Percentiles rank a stretch among this genome's conserved stretches.
phyloP scores from a whole-genome alignment of 2,329 filamentous ascomycete species.

The Epichloe festucae region DNA sequence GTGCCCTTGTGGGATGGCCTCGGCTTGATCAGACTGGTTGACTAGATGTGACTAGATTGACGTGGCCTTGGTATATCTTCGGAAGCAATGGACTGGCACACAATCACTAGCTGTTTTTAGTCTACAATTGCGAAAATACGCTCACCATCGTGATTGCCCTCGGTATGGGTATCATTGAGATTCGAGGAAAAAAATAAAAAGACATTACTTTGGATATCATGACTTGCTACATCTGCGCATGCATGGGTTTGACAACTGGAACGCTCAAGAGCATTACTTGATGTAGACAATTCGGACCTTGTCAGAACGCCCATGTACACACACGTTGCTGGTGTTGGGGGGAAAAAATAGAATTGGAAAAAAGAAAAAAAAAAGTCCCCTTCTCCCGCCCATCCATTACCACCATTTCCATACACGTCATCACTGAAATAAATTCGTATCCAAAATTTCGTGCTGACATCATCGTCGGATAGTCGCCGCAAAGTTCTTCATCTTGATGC shows the following conservation, averaged over 20 bases:
- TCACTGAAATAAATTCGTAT: no score
- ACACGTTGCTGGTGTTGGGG: no score
- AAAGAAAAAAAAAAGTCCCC: no score
- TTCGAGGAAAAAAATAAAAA: background rate
- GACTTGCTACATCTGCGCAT: background rate
- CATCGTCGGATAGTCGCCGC: background rate
- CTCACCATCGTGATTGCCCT: no score
- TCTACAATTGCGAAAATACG: no score
- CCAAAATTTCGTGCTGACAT: background rate
- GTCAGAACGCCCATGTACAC: no score
- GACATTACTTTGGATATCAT: background rate
- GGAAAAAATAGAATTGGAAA: no score
- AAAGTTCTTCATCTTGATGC: background rate
- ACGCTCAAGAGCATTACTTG: no score
- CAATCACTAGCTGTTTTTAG: no score
- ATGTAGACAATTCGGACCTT: no score
- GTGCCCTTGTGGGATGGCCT: slow-evolving; percentile 31
- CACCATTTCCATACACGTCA: background rate
- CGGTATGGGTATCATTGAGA: background rate
- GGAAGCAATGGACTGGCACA: no score
- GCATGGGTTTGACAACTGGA: background rate
- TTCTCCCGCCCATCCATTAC: no score
- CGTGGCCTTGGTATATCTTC: background rate
- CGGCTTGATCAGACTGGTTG: slow-evolving; percentile 24
- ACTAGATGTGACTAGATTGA: slow-evolving; percentile 22